Conservation (phyloP, 495 filamentous ascomycete species). For the Platismatia glauca region DNA sequence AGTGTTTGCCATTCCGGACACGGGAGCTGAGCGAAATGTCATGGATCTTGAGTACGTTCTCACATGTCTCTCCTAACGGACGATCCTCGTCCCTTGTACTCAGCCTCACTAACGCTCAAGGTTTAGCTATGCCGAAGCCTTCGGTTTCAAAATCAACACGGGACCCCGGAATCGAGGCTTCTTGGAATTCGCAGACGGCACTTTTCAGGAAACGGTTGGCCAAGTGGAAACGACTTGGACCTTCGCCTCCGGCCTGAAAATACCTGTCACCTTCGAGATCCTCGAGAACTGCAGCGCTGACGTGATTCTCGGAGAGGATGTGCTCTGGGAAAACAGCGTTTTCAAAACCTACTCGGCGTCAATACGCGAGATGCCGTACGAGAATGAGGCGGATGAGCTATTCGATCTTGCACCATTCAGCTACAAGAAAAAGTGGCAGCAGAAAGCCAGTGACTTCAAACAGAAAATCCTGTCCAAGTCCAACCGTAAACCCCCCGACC, state of each 20-base stretch:
- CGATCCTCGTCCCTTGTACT: background rate
- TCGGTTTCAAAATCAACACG: background rate
- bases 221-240: slow-evolving; percentile 16
- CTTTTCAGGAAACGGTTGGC: slow-evolving; percentile 9
- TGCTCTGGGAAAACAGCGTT: slow-evolving; percentile 11
- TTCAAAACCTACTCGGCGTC: slow-evolving; percentile 10
- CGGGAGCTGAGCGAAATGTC: background rate
- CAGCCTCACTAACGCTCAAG: background rate
- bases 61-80: background rate
- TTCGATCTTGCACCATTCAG: slow-evolving; percentile 14
- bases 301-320: slow-evolving; percentile 17
- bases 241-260: background rate
- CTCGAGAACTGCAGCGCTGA: slow-evolving; percentile 16
- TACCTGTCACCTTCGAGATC: slow-evolving; percentile 17
- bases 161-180: background rate
- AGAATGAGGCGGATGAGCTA: background rate
- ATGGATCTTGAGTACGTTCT: background rate
- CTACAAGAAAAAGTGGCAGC: slow-evolving; percentile 3
- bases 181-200: slow-evolving; percentile 17
- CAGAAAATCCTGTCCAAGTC: background rate
- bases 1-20: background rate
- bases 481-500: background rate
- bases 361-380: background rate
- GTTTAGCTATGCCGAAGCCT: background rate
- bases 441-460: background rate